Base-by-base conservation (phyloP, 441 rosid genomes). In the Adansonia rubrostipa region DNA sequence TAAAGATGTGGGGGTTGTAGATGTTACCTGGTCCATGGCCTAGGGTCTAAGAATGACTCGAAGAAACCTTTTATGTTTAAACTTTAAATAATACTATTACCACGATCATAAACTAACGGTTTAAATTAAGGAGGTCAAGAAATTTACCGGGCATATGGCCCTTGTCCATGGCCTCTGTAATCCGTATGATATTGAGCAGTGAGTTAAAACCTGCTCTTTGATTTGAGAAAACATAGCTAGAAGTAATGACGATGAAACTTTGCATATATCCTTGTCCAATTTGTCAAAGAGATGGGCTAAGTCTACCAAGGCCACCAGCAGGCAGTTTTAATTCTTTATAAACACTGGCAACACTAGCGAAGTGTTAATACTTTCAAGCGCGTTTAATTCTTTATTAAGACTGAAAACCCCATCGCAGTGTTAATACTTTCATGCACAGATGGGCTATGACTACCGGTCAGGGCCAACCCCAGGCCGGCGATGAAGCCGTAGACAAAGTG, bases 21-120 rank as follows among this genome's bases (percentile, higher is more conserved):
- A 77, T 20, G 79, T 88, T 4, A 82, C 81, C 9, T 84, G 87
- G 88, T 82, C 87, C 68, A 70, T 78, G 53, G 80, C 85, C 11
- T 84, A 77, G 8, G 48, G 48, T 15, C 15, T 15, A 24, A 4
- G 15, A 63, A 33, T n/a, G 8, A 28, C 68, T 33, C 19, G 13
- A 19, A 19, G 62, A 57, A 57, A 8, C 8, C 7, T 44, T n/a
- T 54, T 5, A 54, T n/a, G 22, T 11, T 22, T 24, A 4, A 22
- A 22, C 15, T 54, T 51, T 0, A 48, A 9, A 48, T 9, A 48
- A 11, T 11, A 48, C 15, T 48, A 11, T 48, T 2, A 48, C 10
- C 10, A 48, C 0, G 5, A 2, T 11, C 2, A 48, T 9, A 48
- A 48, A 48, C 53, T 48, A 10, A 10, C 0, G 14, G 53, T 4